Base-by-base conservation (phyloP, 2,329 filamentous ascomycete genomes). In the Aspergillus sojae region DNA sequence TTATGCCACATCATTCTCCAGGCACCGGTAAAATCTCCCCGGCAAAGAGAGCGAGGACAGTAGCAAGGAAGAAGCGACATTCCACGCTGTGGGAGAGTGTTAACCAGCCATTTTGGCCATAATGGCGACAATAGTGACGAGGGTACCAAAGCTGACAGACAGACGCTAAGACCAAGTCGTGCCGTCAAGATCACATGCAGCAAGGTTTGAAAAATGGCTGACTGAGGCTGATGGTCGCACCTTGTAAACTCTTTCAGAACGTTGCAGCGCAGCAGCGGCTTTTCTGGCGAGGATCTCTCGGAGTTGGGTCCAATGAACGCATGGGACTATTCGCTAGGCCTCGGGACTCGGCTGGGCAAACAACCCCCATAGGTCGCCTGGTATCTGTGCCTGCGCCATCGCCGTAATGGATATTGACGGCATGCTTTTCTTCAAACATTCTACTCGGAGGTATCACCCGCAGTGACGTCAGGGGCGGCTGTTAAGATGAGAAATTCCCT, bases 361-460 rank as follows among this genome's bases (percentile, higher is more conserved):
- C 30, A 21, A 1, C 5, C 34, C 52, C 12, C 23, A 55, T 39
- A 55, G 52, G 52, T 34, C n/a, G 32, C 32, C 14, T 55, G n/a
- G 32, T 55, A 16, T 36, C 34, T 55, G 52, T 55, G 52, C 52
- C 52, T 55, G 52, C 52, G 52, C 52, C 52, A 55, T 55, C 52
- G 21, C 52, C 52, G 32, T 55, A 39, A 55, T 23, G 10, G 14
- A 39, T 36, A 34, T 36, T 7, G 6, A 32, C 30, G 14, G 19
- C 30, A 53, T 53, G 50, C 28, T 54, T 23, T 5, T 34, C 16
- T 54, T 34, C 32, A 36, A 19, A 36, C n/a, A 54, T 23, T 36
- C 19, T 11, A 55, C 32, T 55, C 32, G 32, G 52, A 39, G 52
- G 19, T 28, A 23, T 23, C 52, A 16, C 34, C 52, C 32, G 34